Conservation (phyloP, 2,329 filamentous ascomycete species). For the Calycina herbarum region DNA sequence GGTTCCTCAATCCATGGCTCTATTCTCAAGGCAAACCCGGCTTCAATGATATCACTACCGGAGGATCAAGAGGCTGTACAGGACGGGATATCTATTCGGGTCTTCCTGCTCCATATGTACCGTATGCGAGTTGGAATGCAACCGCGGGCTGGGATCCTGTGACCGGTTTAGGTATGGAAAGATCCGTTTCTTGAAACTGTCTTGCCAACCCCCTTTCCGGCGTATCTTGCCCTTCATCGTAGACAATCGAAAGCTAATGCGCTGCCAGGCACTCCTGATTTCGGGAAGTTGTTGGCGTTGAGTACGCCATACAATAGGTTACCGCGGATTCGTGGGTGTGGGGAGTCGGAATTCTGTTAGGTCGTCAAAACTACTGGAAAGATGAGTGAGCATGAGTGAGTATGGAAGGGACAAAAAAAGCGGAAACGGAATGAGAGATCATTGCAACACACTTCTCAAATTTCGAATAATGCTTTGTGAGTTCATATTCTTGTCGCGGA, state of each 20-base stretch:
- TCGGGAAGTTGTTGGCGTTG: not conserved
- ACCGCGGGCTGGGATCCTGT: slow-evolving; percentile 48
- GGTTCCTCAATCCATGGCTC: slow-evolving; percentile 62
- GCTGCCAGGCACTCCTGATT: not conserved
- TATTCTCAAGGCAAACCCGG: slow-evolving; percentile 50
- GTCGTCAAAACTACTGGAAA: too few relatives aligned
- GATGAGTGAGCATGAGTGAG: too few relatives aligned
- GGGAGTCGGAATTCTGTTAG: too few relatives aligned
- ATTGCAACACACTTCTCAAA: too few relatives aligned
- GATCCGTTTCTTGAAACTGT: not conserved
- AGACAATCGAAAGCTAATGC: not conserved
- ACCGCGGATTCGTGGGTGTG: not conserved
- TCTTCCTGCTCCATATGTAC: slow-evolving; percentile 30
- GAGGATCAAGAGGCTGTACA: slow-evolving; percentile 40
- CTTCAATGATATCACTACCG: slow-evolving; percentile 48
- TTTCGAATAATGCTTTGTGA: too few relatives aligned
- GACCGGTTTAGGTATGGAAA: slow-evolving; percentile 43
- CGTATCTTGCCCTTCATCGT: too few relatives aligned
- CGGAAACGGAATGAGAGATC: too few relatives aligned
- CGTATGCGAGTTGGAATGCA: slow-evolving; percentile 42
- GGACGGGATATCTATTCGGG: slow-evolving; percentile 31
- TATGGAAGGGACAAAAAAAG: too few relatives aligned
- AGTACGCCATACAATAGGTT: not conserved
- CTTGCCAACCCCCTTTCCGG: too few relatives aligned
- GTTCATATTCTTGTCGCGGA: too few relatives aligned